Base-by-base conservation (phyloP, 1,284 basidiomycete genomes). In the Porogramme epimiltina region DNA sequence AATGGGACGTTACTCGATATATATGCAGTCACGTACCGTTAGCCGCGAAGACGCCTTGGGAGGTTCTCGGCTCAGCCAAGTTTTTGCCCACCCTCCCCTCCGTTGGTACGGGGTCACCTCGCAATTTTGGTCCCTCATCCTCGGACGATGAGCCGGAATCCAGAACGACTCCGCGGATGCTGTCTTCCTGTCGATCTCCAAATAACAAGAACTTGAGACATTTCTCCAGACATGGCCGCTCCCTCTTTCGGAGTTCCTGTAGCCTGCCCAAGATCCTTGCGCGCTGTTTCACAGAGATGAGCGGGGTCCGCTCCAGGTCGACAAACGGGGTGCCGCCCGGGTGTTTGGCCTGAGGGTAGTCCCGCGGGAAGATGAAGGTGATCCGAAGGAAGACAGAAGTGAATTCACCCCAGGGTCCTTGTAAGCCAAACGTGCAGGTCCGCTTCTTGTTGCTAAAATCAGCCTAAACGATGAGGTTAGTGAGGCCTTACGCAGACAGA, bases 371-470 rank as follows among this genome's bases (percentile, higher is more conserved):
- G 2, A 84, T 85, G 73, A 96, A 95, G 4, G 91, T 89, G n/a
- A 95, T 83, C 1, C 95, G 85, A 48, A 96, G 85, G 73, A 92
- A 94, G 4, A 89, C 86, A 19, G 80, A 86, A 4, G 81, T 87
- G 15, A 74, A 82, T 51, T 89, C 88, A 10, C 92, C 93, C 93
- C 94, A 96, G 1, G 93, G 94, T 0, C 93, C 93, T 62, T 93
- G 87, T 42, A 97, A 74, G 8, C 92, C 90, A 47, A 97, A 79
- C 2, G 92, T 95, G 59, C 92, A 92, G 16, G 84, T 89, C 24
- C 93, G 81, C 63, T 85, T 86, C 65, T 89, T 92, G 3, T 20
- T 33, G 23, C 79, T 79, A 38, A 95, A 73, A 55, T 95, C 93
- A 49, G 90, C 84, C 89, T 93, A 42, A 25, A 45, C 24, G 4